These are phyloP conservation scores for Fusarium tanahbumbuense DNA, from an alignment of 2,329 filamentous ascomycete genomes.

Conservation along the genomic window DNA sequence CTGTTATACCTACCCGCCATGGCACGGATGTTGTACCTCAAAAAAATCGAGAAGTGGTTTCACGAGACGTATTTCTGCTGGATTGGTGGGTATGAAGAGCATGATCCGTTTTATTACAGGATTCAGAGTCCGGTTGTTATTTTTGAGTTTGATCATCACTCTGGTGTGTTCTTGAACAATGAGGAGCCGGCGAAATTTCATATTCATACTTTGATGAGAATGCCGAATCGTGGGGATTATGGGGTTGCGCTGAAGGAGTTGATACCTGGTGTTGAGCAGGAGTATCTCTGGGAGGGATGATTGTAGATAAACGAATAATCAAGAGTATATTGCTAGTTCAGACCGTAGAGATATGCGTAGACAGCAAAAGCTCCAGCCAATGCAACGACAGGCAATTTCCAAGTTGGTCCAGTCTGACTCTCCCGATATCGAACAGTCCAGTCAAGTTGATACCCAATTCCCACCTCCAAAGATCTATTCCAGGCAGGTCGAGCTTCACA, in stretches of 20 bases:
- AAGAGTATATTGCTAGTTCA: fast-evolving
- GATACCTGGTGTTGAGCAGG: conserved; percentile 49
- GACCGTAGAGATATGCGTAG: neutral
- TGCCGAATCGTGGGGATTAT: conserved; percentile 82
- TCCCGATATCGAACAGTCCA: neutral
- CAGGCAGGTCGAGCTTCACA: neutral
- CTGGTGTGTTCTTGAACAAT: conserved; percentile 81
- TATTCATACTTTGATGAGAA: conserved; percentile 78
- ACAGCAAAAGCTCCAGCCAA: neutral
- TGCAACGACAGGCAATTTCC: fast-evolving
- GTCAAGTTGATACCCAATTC: neutral
- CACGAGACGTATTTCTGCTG: conserved; percentile 83
- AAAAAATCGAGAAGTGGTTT: conserved; percentile 66
- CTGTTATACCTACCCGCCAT: conserved; percentile 72
- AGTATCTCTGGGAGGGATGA: conserved; percentile 39
- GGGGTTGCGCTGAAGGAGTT: conserved; percentile 64
- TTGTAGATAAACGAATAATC: too few relatives aligned
- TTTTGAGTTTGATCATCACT: conserved; percentile 84
- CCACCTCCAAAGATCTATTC: neutral
- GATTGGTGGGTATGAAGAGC: conserved; percentile 76
- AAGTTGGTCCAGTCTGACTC: neutral
- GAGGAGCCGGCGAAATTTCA: conserved; percentile 80
- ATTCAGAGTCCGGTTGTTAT: conserved; percentile 81
- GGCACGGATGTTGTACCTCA: conserved; percentile 66
- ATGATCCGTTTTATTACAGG: conserved; percentile 81